Evolutionary conservation across 352 stramenopile genomes (phyloP).

Genomic region (Pythium sp.): DNA sequence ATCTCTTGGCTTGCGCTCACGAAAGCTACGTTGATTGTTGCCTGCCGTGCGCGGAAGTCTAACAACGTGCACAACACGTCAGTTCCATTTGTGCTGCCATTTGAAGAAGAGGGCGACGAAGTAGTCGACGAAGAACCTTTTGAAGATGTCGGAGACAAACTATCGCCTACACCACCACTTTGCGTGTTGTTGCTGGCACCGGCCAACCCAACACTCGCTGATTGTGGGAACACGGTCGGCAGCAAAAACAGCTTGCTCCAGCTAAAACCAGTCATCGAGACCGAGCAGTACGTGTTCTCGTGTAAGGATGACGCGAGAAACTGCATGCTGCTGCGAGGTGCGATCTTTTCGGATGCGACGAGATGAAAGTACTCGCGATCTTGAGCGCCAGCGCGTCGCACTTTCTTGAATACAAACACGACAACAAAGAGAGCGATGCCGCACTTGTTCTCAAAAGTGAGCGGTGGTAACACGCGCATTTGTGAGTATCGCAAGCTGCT

Average conservation of each 20-base stretch:
- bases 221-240: slow-evolving; percentile 26
- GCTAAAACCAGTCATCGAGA: slow-evolving; percentile 75
- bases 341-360: slow-evolving; percentile 62
- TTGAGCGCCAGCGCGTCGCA: slow-evolving; percentile 44
- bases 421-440: slow-evolving; percentile 62
- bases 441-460: slow-evolving; percentile 82
- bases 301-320: slow-evolving; percentile 70
- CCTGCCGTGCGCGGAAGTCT: slow-evolving; percentile 56
- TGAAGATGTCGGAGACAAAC: background rate
- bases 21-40: slow-evolving; percentile 65
- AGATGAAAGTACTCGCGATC: slow-evolving; percentile 77
- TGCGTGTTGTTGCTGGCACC: slow-evolving; percentile 9
- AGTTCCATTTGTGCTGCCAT: slow-evolving; percentile 4
- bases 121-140: slow-evolving; percentile 14
- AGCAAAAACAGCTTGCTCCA: slow-evolving; percentile 79
- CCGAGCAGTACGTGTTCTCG: slow-evolving; percentile 70
- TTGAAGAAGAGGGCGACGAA: slow-evolving; percentile 18
- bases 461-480: slow-evolving; percentile 55
- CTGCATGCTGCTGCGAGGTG: slow-evolving; percentile 42
- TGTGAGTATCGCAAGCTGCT: slow-evolving; percentile 69
- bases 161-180: background rate
- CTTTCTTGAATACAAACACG: slow-evolving; percentile 81
- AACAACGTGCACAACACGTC: slow-evolving; percentile 48
- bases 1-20: slow-evolving; percentile 43
- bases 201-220: slow-evolving; percentile 10